Conservation (phyloP, 345 rosid genomes). For the Ailanthus altissimus region DNA sequence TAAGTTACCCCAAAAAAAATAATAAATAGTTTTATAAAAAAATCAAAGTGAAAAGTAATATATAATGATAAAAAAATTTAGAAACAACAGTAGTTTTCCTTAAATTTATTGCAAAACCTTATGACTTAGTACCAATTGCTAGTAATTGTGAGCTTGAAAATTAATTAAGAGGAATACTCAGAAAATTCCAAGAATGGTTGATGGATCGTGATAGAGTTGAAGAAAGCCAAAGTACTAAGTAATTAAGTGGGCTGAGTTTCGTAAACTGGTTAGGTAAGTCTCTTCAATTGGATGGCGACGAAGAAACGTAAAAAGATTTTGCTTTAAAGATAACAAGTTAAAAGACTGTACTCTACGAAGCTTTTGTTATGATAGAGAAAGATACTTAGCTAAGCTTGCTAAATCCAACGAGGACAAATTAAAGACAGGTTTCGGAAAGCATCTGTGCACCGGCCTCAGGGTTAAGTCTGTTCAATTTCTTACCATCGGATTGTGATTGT, state of each 20-base stretch:
- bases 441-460: neutral
- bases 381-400: neutral
- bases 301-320: neutral
- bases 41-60: too few species aligned
- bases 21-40: too few species aligned
- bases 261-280: slow-evolving; percentile 7
- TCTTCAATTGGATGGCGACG: neutral
- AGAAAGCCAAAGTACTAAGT: neutral
- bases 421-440: neutral
- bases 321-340: neutral
- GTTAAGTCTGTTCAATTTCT: slow-evolving; percentile 5
- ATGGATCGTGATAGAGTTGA: neutral
- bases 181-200: too few species aligned
- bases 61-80: too few species aligned
- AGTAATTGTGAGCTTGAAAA: too few species aligned
- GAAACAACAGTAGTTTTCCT: too few species aligned
- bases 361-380: too few species aligned
- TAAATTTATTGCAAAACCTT: too few species aligned
- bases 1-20: too few species aligned
- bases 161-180: too few species aligned
- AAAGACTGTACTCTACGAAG: too few species aligned
- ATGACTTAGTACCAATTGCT: too few species aligned
- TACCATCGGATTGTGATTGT: neutral
- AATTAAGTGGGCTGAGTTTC: neutral
- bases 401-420: slow-evolving; percentile 4